Conservation (phyloP, 1,284 basidiomycete species). For the Macrocystidia cucumis region DNA sequence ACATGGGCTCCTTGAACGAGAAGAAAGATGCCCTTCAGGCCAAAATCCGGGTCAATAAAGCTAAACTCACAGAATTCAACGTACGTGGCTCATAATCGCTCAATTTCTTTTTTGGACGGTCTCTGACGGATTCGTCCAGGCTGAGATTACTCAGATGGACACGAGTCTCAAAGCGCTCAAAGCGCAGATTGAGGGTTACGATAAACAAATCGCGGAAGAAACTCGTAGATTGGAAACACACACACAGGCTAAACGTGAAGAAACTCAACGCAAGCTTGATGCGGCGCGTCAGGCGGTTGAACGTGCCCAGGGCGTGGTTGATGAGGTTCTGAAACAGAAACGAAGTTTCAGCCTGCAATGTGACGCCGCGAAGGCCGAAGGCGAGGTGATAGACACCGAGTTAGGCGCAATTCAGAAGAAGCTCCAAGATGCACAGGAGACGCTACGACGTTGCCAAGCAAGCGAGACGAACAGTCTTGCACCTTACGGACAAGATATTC, state of each 20-base stretch:
- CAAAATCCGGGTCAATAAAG: conserved; percentile 38
- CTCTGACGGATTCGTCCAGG: conserved; percentile 22
- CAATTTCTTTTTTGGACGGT: conserved; percentile 1
- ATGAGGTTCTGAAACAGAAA: conserved; percentile 23
- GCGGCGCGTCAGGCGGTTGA: conserved; percentile 27
- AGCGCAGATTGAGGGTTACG: conserved; percentile 37
- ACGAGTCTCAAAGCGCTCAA: conserved; percentile 30
- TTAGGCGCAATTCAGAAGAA: conserved; percentile 22
- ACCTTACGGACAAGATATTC: conserved; percentile 58
- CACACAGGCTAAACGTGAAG: conserved; percentile 55
- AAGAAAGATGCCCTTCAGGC: conserved; percentile 35
- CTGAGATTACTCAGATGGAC: conserved; percentile 40
- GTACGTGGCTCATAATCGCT: conserved; percentile 25
- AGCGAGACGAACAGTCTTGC: conserved; percentile 49
- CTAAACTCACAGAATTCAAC: conserved; percentile 33
- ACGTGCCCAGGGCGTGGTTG: conserved; percentile 25
- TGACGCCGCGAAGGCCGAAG: conserved; percentile 23
- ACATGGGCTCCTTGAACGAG: conserved; percentile 42
- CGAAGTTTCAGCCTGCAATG: conserved; percentile 21
- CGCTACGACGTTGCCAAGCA: conserved; percentile 38
- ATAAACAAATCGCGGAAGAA: conserved; percentile 50
- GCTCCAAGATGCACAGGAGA: conserved; percentile 34
- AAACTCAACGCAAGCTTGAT: conserved; percentile 41
- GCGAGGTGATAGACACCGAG: conserved; percentile 24
- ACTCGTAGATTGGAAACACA: conserved; percentile 44